phyloP scores from a whole-genome alignment of 148 eudicot genomes.

The Rhododendron vialii region DNA sequence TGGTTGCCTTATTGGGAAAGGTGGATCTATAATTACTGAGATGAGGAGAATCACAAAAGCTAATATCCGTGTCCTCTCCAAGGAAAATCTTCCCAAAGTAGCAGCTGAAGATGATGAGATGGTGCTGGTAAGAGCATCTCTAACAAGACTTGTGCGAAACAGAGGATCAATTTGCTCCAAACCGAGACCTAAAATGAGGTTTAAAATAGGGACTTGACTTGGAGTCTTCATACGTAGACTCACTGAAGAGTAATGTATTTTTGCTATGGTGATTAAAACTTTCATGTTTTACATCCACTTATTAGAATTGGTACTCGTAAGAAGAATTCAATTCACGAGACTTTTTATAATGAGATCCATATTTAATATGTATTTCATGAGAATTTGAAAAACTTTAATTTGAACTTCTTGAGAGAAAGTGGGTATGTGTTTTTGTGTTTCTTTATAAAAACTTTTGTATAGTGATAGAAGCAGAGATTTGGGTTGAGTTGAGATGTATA shows the following conservation, averaged over 20 bases:
- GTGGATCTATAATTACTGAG: conserved; percentile 83
- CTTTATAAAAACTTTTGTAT: neutral
- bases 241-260: neutral
- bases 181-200: neutral
- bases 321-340: neutral
- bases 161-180: neutral
- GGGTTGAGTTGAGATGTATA: neutral
- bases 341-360: neutral
- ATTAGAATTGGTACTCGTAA: neutral
- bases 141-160: neutral
- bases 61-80: conserved; percentile 83
- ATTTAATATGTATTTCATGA: neutral
- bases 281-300: neutral
- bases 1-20: conserved; percentile 97
- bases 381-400: neutral
- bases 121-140: conserved; percentile 66
- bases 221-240: neutral
- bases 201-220: neutral
- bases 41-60: conserved; percentile 90
- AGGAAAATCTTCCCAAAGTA: conserved; percentile 86
- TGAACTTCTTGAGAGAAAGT: neutral
- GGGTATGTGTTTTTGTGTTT: neutral
- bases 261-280: neutral
- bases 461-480: neutral
- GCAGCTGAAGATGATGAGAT: conserved; percentile 89